Percentiles rank a stretch among this genome's conserved stretches.
phyloP scores from a whole-genome alignment of 2,329 filamentous ascomycete species.

The Hymenoscyphus scutula region DNA sequence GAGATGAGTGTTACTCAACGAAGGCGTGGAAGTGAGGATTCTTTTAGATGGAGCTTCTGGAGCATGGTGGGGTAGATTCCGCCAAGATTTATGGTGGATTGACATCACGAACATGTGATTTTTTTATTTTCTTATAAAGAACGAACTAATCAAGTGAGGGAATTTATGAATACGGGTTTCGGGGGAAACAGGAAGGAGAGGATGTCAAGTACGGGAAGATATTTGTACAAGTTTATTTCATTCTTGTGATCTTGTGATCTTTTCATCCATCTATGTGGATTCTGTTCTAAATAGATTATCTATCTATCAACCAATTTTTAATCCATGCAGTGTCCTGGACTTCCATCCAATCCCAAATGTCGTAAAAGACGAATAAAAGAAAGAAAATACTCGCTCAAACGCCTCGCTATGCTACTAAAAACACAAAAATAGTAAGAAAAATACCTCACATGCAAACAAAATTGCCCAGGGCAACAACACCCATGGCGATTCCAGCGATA shows the following conservation, averaged over 20 bases:
- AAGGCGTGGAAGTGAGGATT: too few species aligned
- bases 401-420: slow-evolving; percentile 24
- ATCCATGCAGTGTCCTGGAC: not conserved
- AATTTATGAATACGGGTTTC: too few species aligned
- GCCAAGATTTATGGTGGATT: too few species aligned
- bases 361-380: not conserved
- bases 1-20: too few species aligned
- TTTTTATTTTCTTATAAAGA: too few species aligned
- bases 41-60: too few species aligned
- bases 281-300: too few species aligned
- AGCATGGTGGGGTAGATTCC: too few species aligned
- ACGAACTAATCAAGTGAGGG: too few species aligned
- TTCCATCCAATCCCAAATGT: not conserved
- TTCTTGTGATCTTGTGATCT: not conserved
- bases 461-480: slow-evolving; percentile 24
- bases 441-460: slow-evolving; percentile 25
- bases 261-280: not conserved
- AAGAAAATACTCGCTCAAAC: slow-evolving; percentile 12
- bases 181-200: too few species aligned
- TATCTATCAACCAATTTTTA: not conserved
- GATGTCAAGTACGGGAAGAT: too few species aligned
- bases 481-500: slow-evolving; percentile 19
- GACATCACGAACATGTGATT: too few species aligned
- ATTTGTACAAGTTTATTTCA: not conserved
- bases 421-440: slow-evolving; percentile 10